Base-by-base conservation (phyloP, 148 eudicot genomes). In the Gaultheria prostrata region DNA sequence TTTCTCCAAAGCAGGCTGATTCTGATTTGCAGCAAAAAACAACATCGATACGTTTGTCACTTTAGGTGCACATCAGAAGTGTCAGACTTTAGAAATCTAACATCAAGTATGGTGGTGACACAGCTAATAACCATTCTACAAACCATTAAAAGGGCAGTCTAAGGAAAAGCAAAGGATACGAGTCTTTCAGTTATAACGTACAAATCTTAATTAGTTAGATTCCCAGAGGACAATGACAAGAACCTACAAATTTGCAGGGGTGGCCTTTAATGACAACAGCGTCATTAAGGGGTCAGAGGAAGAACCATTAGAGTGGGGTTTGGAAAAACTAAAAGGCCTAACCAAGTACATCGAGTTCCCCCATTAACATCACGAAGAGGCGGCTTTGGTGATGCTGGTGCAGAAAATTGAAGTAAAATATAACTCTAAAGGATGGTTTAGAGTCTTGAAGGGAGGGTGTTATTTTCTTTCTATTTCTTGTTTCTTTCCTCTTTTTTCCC, bases 1-100 rank as follows among this genome's bases (percentile, higher is more conserved):
- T 86, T 97, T 97, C 90, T 97, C 99, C 85, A 97, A 86, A 77
- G 99, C 99, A 87, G 99, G 99, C 83, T 97, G 99, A 83, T 94
- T 97, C 99, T 97, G 96, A 77, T 81, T 59, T 72, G 54, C 70
- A 53, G 70, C 45, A 89, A 78, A 85, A 39, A 80, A 57, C 51
- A 80, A 28, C 24, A 57, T 79, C 20, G 2, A 20, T 57, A 57
- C 50, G 24, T 80, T 30, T 12, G 53, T 59, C 32, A 65, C 30
- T 46, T 57, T 79, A 9, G n/a, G 35, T 71, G 82, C 54, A 61
- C 43, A 18, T 30, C 76, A 8, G 4, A 67, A 65, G 43, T 39
- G 43, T 39, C 4, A 39, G 43, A 39, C 43, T 39, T 39, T 3
- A 39, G 43, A 39, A 39, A 39, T 39, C 43, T 39, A 39, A 4